Evolutionary conservation across 225 moss, liverwort and hornwort species (phyloP).

Genomic region (Rhytidiadelphus loreus): DNA sequence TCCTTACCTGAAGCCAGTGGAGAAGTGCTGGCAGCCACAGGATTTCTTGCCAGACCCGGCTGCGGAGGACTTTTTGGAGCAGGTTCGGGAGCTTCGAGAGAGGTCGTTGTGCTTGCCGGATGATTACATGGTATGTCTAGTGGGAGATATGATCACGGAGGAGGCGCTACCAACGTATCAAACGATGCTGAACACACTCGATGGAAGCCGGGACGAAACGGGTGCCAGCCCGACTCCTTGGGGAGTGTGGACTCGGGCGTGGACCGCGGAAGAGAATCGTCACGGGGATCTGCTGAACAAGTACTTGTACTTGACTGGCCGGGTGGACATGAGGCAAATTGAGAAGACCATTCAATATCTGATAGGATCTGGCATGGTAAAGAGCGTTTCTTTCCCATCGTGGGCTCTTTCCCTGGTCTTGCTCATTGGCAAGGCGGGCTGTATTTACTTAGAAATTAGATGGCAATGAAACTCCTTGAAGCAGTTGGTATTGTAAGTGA

Average conservation of each 20-base stretch:
- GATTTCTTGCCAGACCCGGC: slow-evolving; percentile 59
- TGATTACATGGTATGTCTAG: slow-evolving; percentile 64
- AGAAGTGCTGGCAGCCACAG: slow-evolving; percentile 72
- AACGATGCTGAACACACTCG: slow-evolving; percentile 65
- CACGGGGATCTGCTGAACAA: slow-evolving; percentile 67
- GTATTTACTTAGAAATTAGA: neutral
- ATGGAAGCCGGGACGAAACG: slow-evolving; percentile 59
- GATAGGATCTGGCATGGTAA: slow-evolving; percentile 79
- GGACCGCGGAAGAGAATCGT: slow-evolving; percentile 76
- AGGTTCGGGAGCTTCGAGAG: slow-evolving; percentile 47
- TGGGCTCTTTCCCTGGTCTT: neutral
- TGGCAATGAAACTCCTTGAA: neutral
- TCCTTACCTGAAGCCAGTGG: slow-evolving; percentile 58
- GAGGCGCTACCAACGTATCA: slow-evolving; percentile 71
- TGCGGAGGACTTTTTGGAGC: slow-evolving; percentile 55
- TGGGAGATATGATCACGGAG: slow-evolving; percentile 72
- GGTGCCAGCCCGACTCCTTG: slow-evolving; percentile 69
- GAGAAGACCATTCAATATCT: slow-evolving; percentile 71
- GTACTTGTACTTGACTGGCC: slow-evolving; percentile 67
- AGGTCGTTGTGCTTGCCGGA: slow-evolving; percentile 49
- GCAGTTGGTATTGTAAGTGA: neutral
- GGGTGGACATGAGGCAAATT: slow-evolving; percentile 57
- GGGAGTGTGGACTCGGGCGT: slow-evolving; percentile 73
- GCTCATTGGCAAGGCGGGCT: neutral
- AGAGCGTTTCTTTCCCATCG: neutral